Evolutionary conservation across 2,329 filamentous ascomycete species (phyloP).

Genomic region (Bipolaris victoriae): DNA sequence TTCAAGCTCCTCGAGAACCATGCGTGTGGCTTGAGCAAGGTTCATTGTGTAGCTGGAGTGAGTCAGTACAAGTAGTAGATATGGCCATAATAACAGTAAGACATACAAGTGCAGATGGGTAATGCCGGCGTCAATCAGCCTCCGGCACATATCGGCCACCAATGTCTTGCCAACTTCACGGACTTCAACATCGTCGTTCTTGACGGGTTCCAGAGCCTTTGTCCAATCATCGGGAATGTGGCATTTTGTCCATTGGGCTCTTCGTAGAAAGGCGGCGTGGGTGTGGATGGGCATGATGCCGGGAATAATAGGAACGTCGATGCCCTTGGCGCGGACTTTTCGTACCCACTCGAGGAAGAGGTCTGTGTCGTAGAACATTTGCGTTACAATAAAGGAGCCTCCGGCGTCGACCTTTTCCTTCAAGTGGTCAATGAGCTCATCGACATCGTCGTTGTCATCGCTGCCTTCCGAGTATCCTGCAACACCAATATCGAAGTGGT

Average conservation of each 20-base stretch:
- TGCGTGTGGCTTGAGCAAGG: conserved; percentile 87
- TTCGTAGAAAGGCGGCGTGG: conserved; percentile 87
- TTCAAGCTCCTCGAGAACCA: conserved; percentile 89
- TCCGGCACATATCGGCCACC: conserved; percentile 87
- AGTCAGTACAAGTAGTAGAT: conserved; percentile 14
- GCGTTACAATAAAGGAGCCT: conserved; percentile 91
- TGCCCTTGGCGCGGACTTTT: conserved; percentile 83
- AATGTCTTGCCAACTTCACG: conserved; percentile 86
- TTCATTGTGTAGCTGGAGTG: conserved; percentile 88
- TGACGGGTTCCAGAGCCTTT: conserved; percentile 83
- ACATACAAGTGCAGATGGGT: conserved; percentile 84
- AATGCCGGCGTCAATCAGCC: conserved; percentile 81
- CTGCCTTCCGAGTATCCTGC: conserved; percentile 95
- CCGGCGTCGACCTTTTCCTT: conserved; percentile 98
- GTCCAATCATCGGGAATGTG: conserved; percentile 82
- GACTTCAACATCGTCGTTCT: conserved; percentile 94
- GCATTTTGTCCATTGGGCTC: conserved; percentile 90
- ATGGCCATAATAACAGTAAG: background rate
- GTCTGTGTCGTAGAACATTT: conserved; percentile 99
- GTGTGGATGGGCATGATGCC: conserved; percentile 96
- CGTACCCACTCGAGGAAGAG: conserved; percentile 91
- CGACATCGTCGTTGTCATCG: conserved; percentile 89
- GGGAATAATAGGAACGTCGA: conserved; percentile 80
- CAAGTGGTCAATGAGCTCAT: conserved; percentile 84
- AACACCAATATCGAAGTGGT: conserved; percentile 97